A percentile compares a stretch with the other conserved stretches of the same genome.
Conservation (phyloP, 1,284 basidiomycete species). For the Boletellus deceptivus region DNA sequence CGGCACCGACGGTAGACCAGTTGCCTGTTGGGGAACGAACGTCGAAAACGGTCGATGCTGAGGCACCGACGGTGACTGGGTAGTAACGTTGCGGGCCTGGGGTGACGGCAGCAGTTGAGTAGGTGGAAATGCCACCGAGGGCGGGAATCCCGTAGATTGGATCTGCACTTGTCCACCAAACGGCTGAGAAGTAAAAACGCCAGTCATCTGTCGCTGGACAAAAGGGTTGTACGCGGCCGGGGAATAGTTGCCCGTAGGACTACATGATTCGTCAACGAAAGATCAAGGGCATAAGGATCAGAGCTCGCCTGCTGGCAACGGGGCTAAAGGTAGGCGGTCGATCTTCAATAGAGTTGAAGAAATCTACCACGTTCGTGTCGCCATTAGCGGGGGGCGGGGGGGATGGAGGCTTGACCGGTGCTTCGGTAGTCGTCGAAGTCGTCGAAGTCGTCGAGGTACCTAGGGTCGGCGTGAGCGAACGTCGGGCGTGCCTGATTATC, state of each 20-base stretch:
- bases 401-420: slow-evolving; percentile 20
- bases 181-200: slow-evolving; percentile 38
- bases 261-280: slow-evolving; percentile 29
- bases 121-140: slow-evolving; percentile 36
- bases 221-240: slow-evolving; percentile 77
- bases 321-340: slow-evolving; percentile 75
- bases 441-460: slow-evolving; percentile 10
- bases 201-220: slow-evolving; percentile 55
- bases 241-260: slow-evolving; percentile 50
- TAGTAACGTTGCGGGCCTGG: slow-evolving; percentile 45
- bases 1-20: slow-evolving; percentile 13
- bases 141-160: slow-evolving; percentile 62
- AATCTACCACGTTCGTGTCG: slow-evolving; percentile 58
- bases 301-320: slow-evolving; percentile 51
- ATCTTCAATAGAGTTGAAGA: slow-evolving; percentile 89
- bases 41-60: slow-evolving; percentile 57
- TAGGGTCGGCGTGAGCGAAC: slow-evolving; percentile 8
- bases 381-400: slow-evolving; percentile 21
- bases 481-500: neutral
- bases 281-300: neutral
- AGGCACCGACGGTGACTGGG: slow-evolving; percentile 34
- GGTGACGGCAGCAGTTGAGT: slow-evolving; percentile 14
- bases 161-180: slow-evolving; percentile 42
- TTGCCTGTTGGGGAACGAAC: slow-evolving; percentile 47
- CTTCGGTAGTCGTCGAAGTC: slow-evolving; percentile 19